Percentiles rank a stretch among this genome's conserved stretches.
These are phyloP conservation scores for Neospermospora avenae DNA, from an alignment of 2,329 filamentous ascomycete genomes.

Conservation along the genomic window DNA sequence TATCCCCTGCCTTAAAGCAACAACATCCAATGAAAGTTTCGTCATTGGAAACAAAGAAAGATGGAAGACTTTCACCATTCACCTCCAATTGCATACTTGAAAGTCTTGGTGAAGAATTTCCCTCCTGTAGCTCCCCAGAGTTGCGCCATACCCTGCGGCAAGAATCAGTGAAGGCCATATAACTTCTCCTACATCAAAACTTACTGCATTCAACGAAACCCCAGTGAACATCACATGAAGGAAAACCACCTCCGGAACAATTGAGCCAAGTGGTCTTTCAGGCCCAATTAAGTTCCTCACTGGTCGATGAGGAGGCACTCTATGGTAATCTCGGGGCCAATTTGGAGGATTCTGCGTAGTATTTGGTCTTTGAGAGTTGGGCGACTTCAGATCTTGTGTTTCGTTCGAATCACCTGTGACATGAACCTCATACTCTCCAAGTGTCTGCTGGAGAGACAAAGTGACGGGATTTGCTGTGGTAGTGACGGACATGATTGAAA, in stretches of 20 bases:
- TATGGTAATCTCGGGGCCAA: conserved; percentile 47
- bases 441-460: conserved; percentile 35
- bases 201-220: conserved; percentile 42
- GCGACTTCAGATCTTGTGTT: neutral
- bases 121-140: conserved; percentile 50
- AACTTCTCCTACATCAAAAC: conserved; percentile 18
- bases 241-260: conserved; percentile 44
- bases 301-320: conserved; percentile 46
- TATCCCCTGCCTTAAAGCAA: neutral
- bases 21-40: neutral
- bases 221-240: conserved; percentile 49
- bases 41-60: neutral
- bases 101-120: conserved; percentile 45
- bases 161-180: neutral
- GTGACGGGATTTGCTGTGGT: conserved; percentile 9
- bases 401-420: conserved; percentile 35
- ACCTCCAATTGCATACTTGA: conserved; percentile 52
- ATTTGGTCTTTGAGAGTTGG: neutral
- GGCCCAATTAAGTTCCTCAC: conserved; percentile 40
- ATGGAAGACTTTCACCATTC: conserved; percentile 38
- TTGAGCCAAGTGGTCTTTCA: conserved; percentile 43
- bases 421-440: conserved; percentile 47
- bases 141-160: conserved; percentile 38
- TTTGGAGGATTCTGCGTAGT: conserved; percentile 32
- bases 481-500: conserved; percentile 6